phyloP scores from a whole-genome alignment of 768 basidiomycete genomes.

The Suillus luteus region DNA sequence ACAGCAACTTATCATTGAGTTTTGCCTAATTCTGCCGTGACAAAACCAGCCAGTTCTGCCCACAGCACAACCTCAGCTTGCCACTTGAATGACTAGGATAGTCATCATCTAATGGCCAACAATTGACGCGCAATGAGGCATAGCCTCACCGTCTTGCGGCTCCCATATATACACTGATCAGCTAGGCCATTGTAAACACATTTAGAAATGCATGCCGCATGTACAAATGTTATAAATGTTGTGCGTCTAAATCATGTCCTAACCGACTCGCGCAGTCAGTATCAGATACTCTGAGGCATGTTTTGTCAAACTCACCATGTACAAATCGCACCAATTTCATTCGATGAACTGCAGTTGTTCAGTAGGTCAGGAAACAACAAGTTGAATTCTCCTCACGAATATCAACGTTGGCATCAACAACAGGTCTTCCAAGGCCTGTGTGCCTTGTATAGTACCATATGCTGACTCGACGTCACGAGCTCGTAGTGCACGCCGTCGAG shows the following conservation, averaged over 20 bases:
- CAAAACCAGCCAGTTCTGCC: not conserved
- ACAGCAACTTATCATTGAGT: too few species aligned
- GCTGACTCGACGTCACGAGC: too few species aligned
- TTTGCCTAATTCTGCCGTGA: too few species aligned
- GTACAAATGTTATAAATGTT: not conserved
- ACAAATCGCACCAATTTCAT: not conserved
- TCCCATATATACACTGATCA: not conserved
- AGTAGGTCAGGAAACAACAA: not conserved
- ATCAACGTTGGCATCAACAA: too few species aligned
- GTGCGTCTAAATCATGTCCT: not conserved
- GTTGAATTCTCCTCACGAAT: not conserved
- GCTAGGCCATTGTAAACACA: not conserved
- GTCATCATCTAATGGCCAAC: not conserved
- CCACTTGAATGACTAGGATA: not conserved
- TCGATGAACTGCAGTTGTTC: not conserved
- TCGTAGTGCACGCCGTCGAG: too few species aligned
- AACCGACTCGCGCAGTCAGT: not conserved
- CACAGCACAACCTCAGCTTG: not conserved
- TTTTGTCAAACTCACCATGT: not conserved
- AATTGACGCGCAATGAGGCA: not conserved
- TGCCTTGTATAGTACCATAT: too few species aligned
- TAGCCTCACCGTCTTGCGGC: not conserved
- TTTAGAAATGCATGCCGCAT: not conserved
- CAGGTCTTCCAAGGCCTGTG: too few species aligned
- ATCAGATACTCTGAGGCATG: not conserved